Percentiles rank a stretch among this genome's conserved stretches.
These are phyloP conservation scores for Comarum palustre DNA, from an alignment of 306 rosid species.

Conservation along the genomic window DNA sequence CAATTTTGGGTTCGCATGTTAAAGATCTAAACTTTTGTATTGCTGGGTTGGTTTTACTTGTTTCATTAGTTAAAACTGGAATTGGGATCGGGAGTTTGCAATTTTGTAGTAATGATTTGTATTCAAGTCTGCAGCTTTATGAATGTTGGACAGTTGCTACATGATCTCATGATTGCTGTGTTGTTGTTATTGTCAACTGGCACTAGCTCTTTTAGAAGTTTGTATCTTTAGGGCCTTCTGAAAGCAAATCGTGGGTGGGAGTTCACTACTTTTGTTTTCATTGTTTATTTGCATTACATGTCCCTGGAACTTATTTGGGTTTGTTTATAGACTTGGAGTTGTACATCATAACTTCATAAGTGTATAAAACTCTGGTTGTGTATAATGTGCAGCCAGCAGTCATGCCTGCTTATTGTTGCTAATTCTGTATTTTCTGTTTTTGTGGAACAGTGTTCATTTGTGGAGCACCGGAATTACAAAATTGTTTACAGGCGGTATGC, in stretches of 20 bases:
- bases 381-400: not conserved
- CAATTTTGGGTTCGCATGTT: not conserved
- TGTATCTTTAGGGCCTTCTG: not conserved
- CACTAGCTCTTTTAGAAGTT: not conserved
- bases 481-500: conserved; percentile 93
- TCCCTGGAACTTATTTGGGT: not conserved
- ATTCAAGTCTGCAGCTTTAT: not conserved
- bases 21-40: not conserved
- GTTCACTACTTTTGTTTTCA: not conserved
- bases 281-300: conserved; percentile 10
- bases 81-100: not conserved
- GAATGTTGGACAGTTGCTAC: not conserved
- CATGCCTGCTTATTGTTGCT: conserved; percentile 23
- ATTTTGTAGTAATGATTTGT: not conserved
- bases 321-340: not conserved
- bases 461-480: conserved; percentile 97
- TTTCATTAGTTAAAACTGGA: not conserved
- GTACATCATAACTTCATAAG: not conserved
- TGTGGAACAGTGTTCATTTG: conserved; percentile 82
- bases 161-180: not conserved
- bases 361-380: not conserved
- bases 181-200: not conserved
- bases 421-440: conserved; percentile 23
- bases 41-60: not conserved
- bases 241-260: not conserved